Evolutionary conservation across 768 basidiomycete genomes (phyloP).

Genomic region (Tulasnella sp.): DNA sequence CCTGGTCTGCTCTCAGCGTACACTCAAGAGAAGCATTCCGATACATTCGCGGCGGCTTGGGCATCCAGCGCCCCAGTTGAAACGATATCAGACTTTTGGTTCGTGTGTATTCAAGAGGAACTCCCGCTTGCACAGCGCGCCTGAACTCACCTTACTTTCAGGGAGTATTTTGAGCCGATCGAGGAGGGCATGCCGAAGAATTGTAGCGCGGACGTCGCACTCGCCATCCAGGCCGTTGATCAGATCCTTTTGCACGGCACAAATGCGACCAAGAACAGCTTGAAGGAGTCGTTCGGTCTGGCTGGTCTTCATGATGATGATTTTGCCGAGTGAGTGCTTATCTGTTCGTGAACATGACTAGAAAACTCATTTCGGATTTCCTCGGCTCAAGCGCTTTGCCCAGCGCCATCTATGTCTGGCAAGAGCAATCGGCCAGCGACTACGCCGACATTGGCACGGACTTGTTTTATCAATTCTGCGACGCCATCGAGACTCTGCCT

Average conservation of each 20-base stretch:
- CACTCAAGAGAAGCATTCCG: conserved; percentile 8
- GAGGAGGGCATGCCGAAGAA: conserved; percentile 16
- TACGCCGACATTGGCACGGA: not conserved
- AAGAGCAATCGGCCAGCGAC: not conserved
- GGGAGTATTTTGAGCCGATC: conserved; percentile 16
- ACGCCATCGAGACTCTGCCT: conserved; percentile 5
- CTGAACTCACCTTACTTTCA: not conserved
- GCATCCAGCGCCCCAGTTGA: conserved; percentile 15
- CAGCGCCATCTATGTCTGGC: no score
- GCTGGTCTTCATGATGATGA: no score
- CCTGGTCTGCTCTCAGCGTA: conserved; percentile 14
- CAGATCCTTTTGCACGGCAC: not conserved
- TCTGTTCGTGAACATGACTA: not conserved
- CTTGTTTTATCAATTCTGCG: conserved; percentile 3
- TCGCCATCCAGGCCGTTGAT: not conserved
- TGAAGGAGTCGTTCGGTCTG: no score
- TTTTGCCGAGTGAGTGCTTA: no score
- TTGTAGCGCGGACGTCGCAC: conserved; percentile 12
- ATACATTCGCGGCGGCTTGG: conserved; percentile 13
- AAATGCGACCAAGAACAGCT: not conserved
- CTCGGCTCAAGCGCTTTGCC: no score
- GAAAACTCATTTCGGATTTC: no score
- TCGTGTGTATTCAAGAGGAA: not conserved
- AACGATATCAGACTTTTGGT: conserved; percentile 14
- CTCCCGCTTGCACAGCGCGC: no score